These are phyloP conservation scores for Barbatosphaeria neglecta DNA, from an alignment of 495 filamentous ascomycete genomes.

Conservation along the genomic window DNA sequence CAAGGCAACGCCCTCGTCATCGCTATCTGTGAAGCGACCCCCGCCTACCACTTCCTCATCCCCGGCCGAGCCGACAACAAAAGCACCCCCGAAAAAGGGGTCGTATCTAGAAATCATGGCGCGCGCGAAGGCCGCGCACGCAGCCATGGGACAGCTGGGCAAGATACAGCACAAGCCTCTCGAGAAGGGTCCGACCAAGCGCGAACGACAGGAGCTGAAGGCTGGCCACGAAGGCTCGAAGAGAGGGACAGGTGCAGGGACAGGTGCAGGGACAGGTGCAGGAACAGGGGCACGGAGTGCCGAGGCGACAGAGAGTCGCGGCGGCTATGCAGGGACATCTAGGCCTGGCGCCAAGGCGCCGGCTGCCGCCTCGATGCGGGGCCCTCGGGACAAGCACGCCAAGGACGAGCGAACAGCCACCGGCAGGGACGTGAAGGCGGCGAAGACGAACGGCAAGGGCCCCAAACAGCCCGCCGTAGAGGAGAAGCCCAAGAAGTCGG, in stretches of 20 bases:
- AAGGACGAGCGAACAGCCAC: slow-evolving; percentile 2
- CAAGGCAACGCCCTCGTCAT: slow-evolving; percentile 8
- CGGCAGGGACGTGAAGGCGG: slow-evolving; percentile 7
- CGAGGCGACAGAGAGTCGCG: too few species aligned
- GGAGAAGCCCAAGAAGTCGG: slow-evolving; percentile 46
- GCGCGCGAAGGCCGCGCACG: slow-evolving; percentile 45
- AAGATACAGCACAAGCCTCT: slow-evolving; percentile 46
- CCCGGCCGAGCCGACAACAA: not conserved
- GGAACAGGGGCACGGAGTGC: too few species aligned
- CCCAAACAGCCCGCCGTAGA: slow-evolving; percentile 8
- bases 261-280: too few species aligned
- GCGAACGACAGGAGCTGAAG: slow-evolving; percentile 33
- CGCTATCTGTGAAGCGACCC: slow-evolving; percentile 7
- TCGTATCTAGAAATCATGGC: slow-evolving; percentile 60
- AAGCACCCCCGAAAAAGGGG: slow-evolving; percentile 44
- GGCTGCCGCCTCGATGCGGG: not conserved
- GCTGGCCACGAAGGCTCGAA: slow-evolving; percentile 14
- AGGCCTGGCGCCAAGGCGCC: not conserved
- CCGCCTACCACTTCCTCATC: not conserved
- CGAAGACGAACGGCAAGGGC: slow-evolving; percentile 1
- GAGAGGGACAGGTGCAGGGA: slow-evolving; percentile 3
- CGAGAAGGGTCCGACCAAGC: slow-evolving; percentile 30
- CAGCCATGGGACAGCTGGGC: slow-evolving; percentile 31
- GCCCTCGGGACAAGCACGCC: not conserved
- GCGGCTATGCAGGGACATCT: slow-evolving; percentile 2